These are phyloP conservation scores for Kentomonas sorsogonicus DNA, from an alignment of 208 protist species.

Conservation along the genomic window DNA sequence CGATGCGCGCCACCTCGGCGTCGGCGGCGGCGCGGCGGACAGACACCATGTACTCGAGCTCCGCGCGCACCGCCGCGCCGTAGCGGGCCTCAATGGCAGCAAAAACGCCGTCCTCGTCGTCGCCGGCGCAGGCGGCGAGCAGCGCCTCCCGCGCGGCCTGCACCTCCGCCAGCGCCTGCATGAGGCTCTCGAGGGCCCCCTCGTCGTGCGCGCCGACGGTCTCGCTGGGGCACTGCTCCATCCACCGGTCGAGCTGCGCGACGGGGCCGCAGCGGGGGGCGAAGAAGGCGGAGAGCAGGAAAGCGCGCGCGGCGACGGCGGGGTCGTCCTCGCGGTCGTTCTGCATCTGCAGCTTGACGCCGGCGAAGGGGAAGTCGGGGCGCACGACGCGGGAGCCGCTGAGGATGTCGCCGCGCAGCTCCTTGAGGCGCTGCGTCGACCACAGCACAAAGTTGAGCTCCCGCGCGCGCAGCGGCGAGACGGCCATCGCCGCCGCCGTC, in stretches of 20 bases:
- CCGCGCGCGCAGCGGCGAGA: constrained; percentile 47
- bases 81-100: constrained; percentile 12
- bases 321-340: constrained; percentile 82
- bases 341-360: constrained; percentile 81
- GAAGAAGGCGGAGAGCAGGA: constrained; percentile 74
- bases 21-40: constrained; percentile 38
- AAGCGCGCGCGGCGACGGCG: constrained; percentile 22
- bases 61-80: constrained; percentile 26
- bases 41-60: constrained; percentile 58
- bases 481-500: constrained; percentile 12
- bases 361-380: constrained; percentile 46
- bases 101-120: background rate
- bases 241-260: constrained; percentile 30
- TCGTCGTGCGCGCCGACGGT: background rate
- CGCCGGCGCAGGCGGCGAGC: background rate
- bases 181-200: background rate
- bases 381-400: constrained; percentile 80
- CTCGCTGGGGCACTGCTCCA: background rate
- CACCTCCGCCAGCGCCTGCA: background rate
- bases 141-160: background rate
- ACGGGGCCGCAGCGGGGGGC: constrained; percentile 34
- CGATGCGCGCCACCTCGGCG: constrained; percentile 48
- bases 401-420: constrained; percentile 61
- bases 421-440: constrained; percentile 48
- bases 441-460: constrained; percentile 77